These are phyloP conservation scores for Halophytophthora polymorphica DNA, from an alignment of 352 stramenopile species.

Conservation along the genomic window DNA sequence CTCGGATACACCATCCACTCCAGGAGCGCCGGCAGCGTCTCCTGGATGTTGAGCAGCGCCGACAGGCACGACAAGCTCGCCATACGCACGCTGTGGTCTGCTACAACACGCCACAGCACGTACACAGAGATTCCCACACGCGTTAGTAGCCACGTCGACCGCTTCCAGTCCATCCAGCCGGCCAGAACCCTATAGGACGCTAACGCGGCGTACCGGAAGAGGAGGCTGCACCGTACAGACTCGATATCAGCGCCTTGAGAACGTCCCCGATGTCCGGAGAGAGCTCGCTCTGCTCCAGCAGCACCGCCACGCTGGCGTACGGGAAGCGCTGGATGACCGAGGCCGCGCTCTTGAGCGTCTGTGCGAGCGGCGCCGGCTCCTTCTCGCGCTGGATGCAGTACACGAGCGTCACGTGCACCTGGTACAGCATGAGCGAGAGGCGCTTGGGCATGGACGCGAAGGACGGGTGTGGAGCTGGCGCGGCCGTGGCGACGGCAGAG, in stretches of 20 bases:
- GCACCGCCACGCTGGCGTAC: constrained; percentile 53
- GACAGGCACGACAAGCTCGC: constrained; percentile 79
- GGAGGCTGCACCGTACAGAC: constrained; percentile 58
- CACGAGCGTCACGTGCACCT: constrained; percentile 79
- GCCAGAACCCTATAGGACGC: neutral
- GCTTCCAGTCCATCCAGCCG: no score
- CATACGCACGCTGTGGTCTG: constrained; percentile 79
- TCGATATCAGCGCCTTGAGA: constrained; percentile 61
- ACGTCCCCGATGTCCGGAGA: constrained; percentile 59
- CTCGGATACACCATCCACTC: constrained; percentile 70
- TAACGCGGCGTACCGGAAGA: constrained; percentile 39
- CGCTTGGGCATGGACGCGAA: constrained; percentile 86
- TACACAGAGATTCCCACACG: neutral
- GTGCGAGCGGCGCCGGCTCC: constrained; percentile 47
- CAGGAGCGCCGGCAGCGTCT: constrained; percentile 55
- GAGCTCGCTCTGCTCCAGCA: constrained; percentile 52
- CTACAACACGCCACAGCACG: no score
- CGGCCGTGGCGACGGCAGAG: neutral
- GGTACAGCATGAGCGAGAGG: constrained; percentile 81
- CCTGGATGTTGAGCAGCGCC: constrained; percentile 68
- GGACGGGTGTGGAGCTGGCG: constrained; percentile 48
- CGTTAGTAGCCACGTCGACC: neutral
- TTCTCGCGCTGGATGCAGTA: constrained; percentile 83
- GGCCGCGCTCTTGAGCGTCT: constrained; percentile 71
- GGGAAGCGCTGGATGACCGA: constrained; percentile 79